Conservation (phyloP, 2,329 filamentous ascomycete species). For the Lachnellula hyalina region DNA sequence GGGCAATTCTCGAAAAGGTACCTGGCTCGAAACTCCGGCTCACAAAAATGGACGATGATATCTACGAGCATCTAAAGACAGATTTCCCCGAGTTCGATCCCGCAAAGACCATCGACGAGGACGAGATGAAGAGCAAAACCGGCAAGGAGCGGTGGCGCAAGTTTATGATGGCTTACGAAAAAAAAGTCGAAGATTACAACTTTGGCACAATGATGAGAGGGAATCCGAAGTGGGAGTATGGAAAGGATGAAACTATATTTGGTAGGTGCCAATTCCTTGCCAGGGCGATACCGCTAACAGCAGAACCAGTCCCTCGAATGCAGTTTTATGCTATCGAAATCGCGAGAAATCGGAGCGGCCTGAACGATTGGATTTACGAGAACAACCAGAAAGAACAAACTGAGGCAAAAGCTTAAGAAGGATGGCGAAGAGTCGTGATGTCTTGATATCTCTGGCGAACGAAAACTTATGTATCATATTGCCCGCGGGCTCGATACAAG, state of each 20-base stretch:
- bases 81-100: slow-evolving; percentile 94
- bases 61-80: slow-evolving; percentile 78
- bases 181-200: slow-evolving; percentile 94
- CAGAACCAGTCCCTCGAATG: slow-evolving; percentile 53
- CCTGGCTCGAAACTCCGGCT: slow-evolving; percentile 83
- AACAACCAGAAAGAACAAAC: slow-evolving; percentile 57
- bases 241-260: slow-evolving; percentile 85
- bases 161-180: slow-evolving; percentile 91
- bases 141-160: slow-evolving; percentile 94
- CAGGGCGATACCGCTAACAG: slow-evolving; percentile 6
- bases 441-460: not conserved
- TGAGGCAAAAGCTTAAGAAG: slow-evolving; percentile 10
- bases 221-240: slow-evolving; percentile 77
- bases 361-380: slow-evolving; percentile 98
- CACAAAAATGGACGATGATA: slow-evolving; percentile 93
- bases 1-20: slow-evolving; percentile 87
- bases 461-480: not conserved
- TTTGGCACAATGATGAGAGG: slow-evolving; percentile 90
- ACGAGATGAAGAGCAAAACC: slow-evolving; percentile 94
- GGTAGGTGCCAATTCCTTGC: slow-evolving; percentile 47
- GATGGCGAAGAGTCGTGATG: slow-evolving; percentile 1
- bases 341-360: slow-evolving; percentile 71
- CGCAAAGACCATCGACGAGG: slow-evolving; percentile 73
- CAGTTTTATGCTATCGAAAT: slow-evolving; percentile 80
- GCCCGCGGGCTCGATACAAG: not conserved